A percentile compares a stretch with the other conserved stretches of the same genome.
These are phyloP conservation scores for Ophiosphaerella korrae DNA, from an alignment of 2,329 filamentous ascomycete genomes.

Conservation along the genomic window DNA sequence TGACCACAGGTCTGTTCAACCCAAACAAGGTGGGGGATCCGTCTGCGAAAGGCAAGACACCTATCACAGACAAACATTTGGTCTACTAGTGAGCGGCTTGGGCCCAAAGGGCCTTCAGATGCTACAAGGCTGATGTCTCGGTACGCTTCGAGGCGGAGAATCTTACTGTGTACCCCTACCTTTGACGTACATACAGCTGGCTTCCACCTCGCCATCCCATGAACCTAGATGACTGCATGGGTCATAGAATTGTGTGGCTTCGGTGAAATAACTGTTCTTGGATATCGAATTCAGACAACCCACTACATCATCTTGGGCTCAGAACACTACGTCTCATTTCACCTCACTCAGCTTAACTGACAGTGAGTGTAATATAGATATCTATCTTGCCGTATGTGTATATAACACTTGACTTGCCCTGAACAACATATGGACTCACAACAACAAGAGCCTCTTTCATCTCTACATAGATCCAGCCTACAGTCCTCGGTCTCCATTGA, in stretches of 20 bases:
- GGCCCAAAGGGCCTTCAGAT: background rate
- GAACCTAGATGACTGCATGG: conserved; percentile 2
- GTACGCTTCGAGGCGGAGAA: conserved; percentile 1
- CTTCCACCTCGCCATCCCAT: conserved; percentile 4
- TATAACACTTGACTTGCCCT: conserved; percentile 20
- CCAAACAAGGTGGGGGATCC: conserved; percentile 17
- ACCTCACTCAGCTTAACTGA: background rate
- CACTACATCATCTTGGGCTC: background rate
- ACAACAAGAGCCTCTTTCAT: conserved; percentile 7
- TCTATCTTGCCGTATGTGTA: background rate
- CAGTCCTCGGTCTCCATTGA: conserved; percentile 8
- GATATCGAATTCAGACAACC: background rate
- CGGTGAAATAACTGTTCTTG: conserved; percentile 16
- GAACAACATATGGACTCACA: conserved; percentile 12
- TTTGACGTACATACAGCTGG: conserved; percentile 11
- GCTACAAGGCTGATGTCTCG: conserved; percentile 13
- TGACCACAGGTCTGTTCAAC: conserved; percentile 16
- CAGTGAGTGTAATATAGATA: no score
- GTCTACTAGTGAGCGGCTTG: background rate
- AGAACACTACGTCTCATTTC: background rate
- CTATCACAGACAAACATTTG: conserved; percentile 5
- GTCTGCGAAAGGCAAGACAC: conserved; percentile 9
- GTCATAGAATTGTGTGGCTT: conserved; percentile 25
- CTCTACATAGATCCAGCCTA: conserved; percentile 13
- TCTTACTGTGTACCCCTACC: conserved; percentile 16